Base-by-base conservation (phyloP, 225 moss, liverwort and hornwort genomes). In the Ulota crispa region DNA sequence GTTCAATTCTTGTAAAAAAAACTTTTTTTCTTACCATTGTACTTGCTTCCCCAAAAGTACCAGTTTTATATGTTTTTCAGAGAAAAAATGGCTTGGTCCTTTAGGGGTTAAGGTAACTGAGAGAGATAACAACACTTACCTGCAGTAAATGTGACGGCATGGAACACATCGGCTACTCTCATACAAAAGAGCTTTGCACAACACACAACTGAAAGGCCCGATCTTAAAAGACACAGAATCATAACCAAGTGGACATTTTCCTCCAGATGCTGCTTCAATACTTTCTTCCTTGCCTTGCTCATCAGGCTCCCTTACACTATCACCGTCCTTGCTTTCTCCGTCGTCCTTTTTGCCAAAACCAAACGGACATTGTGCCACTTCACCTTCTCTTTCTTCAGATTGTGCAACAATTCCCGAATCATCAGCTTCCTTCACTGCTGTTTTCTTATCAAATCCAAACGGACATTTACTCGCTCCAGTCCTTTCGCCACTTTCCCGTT, bases 151-250 rank as follows among this genome's bases (percentile, higher is more conserved):
- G 60, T 97, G 97, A 74, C 87, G 86, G 77, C 99, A 99, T 24
- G 99, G 99, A 61, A 94, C 88, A 88, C 99, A 94, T 78, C 99
- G 93, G 89, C 90, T 88, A 41, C 88, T 88, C 23, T 99, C 90
- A 60, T 87, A 94, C 65, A 99, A 45, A 68, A 99, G 88, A 65
- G 99, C 94, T 73, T 92, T 89, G 86, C 99, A 99, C 9, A 99
- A 78, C 57, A 99, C 93, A 82, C 99, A 99, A 77, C 99, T 99
- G 79, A 99, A 87, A 54, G 99, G 99, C 14, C 96, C 99, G 75
- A 96, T 94, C 83, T 94, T 99, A 82, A 94, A 94, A 28, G 96
- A 94, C 15, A 83, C 93, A 13, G 99, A 92, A 86, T 96, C 96
- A 70, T 93, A 99, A 71, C 96, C 99, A 66, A 93, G 87, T 41